Evolutionary conservation across 345 rosid genomes (phyloP), one percentile per base, ranked within the genome.

Genomic region (Dipteronia dyeriana): DNA sequence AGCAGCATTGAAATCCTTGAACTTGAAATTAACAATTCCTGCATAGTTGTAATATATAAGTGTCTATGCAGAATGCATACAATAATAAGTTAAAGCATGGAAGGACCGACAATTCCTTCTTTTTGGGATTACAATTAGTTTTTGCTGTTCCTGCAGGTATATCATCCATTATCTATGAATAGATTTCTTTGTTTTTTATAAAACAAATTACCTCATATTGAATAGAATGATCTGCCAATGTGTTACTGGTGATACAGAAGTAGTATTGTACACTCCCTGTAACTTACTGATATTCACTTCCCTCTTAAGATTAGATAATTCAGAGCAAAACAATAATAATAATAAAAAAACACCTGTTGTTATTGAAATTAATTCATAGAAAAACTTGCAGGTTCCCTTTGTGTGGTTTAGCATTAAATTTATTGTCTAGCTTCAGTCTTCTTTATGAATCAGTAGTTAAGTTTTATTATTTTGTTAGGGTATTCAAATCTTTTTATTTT

Each of bases 11-110:
- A 90, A 95, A 89, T 92, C 97, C 87, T 92, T 95, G 68, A 90
- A 93, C 87, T 88, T 95, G 85, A 91, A 95, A 86, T 92, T 91
- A 70, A 95, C 91, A 72, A 93, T 93, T 81, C 99, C 99, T 95
- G 89, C 83, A 87, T 66, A 76, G 80, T 76, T 66, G 75, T 19
- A 74, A 82, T 77, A 53, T 78, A 45, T 31, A 71, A 13, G 54
- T 68, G 49, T 47, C n/a, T 5, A 34, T 17, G 45, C 23, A 51
- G 10, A 39, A 53, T 17, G 43, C 11, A 19, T 14, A 31, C 3
- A 71, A 19, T 11, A 49, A 19, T 12, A 31, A 71, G 43, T 9
- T 41, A 26, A 71, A 29, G 19, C 38, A 49, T 26, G 10, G 54
- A 34, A 70, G 63, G 54, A 22, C 43, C 1, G 45, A 34, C 41